Percentiles rank a stretch among this genome's conserved stretches.
Evolutionary conservation across 805 yeast species (phyloP).

Genomic region (Debaryomyces hansenii): DNA sequence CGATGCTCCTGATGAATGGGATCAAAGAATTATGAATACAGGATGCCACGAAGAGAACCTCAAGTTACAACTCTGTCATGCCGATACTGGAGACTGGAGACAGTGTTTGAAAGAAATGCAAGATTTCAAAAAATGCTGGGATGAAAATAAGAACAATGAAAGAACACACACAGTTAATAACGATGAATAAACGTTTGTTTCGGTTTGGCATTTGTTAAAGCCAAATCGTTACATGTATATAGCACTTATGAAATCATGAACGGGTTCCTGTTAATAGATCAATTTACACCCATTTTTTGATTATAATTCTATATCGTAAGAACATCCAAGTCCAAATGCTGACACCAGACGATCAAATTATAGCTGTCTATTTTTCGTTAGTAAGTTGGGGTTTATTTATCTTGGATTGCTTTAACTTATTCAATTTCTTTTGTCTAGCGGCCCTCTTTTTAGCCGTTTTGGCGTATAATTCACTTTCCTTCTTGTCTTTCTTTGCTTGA

Average conservation of each 20-base stretch:
- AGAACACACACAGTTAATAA: conserved; percentile 45
- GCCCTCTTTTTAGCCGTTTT: conserved; percentile 1
- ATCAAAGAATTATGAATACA: conserved; percentile 43
- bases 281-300: not conserved
- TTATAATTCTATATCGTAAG: too few species aligned
- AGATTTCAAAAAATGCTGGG: conserved; percentile 67
- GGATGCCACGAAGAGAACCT: conserved; percentile 45
- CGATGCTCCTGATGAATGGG: conserved; percentile 50
- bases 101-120: conserved; percentile 46
- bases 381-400: not conserved
- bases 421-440: conserved; percentile 3
- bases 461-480: not conserved
- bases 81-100: conserved; percentile 49
- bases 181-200: conserved; percentile 5
- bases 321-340: too few species aligned
- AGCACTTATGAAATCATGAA: not conserved
- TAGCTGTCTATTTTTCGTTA: too few species aligned
- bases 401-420: not conserved
- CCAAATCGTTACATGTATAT: conserved; percentile 4
- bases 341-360: too few species aligned
- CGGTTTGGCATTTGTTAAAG: conserved; percentile 4
- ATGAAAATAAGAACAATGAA: conserved; percentile 49
- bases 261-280: not conserved
- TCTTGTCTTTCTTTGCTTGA: not conserved
- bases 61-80: conserved; percentile 42